Percentiles rank a stretch among this genome's conserved stretches.
Evolutionary conservation across 345 rosid species (phyloP).

Genomic region (Syzygium grande): DNA sequence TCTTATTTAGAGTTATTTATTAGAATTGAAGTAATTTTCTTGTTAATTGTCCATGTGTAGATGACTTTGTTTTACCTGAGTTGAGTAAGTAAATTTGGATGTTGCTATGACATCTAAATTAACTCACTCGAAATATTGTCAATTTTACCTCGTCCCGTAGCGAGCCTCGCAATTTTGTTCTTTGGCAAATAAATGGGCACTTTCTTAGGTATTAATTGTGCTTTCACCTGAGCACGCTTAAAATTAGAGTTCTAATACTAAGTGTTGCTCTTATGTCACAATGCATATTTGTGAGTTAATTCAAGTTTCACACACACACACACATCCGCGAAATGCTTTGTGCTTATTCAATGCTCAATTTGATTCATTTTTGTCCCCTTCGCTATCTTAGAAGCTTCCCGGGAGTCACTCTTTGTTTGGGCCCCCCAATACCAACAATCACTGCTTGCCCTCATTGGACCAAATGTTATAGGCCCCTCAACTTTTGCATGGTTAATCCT

Average conservation of each 20-base stretch:
- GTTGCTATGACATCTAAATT: accelerated
- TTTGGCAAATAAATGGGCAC: accelerated
- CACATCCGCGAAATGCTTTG: too few species aligned
- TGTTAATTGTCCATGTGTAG: background rate
- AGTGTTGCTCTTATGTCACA: accelerated
- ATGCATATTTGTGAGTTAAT: accelerated
- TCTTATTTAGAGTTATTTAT: too few species aligned
- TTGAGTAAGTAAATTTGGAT: background rate
- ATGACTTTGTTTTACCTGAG: background rate
- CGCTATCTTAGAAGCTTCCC: accelerated
- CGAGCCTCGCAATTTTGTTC: accelerated
- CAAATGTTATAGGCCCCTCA: background rate
- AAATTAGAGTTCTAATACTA: background rate
- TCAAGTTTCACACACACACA: too few species aligned
- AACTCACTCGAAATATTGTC: accelerated
- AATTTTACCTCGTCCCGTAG: accelerated
- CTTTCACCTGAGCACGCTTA: background rate
- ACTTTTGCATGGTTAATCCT: accelerated
- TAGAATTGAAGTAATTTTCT: too few species aligned
- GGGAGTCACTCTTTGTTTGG: accelerated
- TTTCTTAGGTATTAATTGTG: too few species aligned
- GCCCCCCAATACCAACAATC: background rate
- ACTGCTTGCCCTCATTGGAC: background rate
- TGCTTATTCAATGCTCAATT: accelerated
- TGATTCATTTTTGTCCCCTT: accelerated